Evolutionary conservation across 1,284 basidiomycete species (phyloP).

Genomic region (Boletus subluridellus): DNA sequence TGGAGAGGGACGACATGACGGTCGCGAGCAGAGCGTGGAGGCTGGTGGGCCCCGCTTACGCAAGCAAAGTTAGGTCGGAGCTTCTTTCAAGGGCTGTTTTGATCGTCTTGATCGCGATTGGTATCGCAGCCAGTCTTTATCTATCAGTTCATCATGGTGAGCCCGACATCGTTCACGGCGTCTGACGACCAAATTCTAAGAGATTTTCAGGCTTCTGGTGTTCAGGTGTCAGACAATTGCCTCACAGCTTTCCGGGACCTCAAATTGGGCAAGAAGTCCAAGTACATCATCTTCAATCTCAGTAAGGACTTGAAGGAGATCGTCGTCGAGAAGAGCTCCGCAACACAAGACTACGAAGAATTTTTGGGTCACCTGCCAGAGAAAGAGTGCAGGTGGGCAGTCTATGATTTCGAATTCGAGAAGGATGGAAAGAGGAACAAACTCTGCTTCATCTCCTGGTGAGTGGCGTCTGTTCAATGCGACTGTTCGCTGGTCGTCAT

Average conservation of each 20-base stretch:
- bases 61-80: constrained; percentile 33
- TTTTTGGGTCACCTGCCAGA: constrained; percentile 79
- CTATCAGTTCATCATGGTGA: constrained; percentile 27
- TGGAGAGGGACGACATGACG: constrained; percentile 59
- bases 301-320: constrained; percentile 70
- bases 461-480: constrained; percentile 29
- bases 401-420: constrained; percentile 91
- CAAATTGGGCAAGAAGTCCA: constrained; percentile 80
- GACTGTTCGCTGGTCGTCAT: not conserved
- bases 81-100: constrained; percentile 9
- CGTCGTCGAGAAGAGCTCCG: constrained; percentile 63
- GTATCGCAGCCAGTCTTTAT: constrained; percentile 21
- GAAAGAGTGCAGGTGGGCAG: constrained; percentile 79
- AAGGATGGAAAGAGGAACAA: constrained; percentile 86
- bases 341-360: constrained; percentile 59
- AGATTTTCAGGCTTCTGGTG: constrained; percentile 71
- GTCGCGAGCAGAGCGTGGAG: not conserved
- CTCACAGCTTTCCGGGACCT: constrained; percentile 66
- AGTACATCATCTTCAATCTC: constrained; percentile 86
- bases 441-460: constrained; percentile 85
- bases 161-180: constrained; percentile 6
- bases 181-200: not conserved
- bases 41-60: constrained; percentile 13
- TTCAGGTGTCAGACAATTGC: constrained; percentile 60
- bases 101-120: constrained; percentile 30